A percentile compares a stretch with the other conserved stretches of the same genome.
phyloP scores from a whole-genome alignment of 2,329 filamentous ascomycete species.

The Trichophyton equinum region DNA sequence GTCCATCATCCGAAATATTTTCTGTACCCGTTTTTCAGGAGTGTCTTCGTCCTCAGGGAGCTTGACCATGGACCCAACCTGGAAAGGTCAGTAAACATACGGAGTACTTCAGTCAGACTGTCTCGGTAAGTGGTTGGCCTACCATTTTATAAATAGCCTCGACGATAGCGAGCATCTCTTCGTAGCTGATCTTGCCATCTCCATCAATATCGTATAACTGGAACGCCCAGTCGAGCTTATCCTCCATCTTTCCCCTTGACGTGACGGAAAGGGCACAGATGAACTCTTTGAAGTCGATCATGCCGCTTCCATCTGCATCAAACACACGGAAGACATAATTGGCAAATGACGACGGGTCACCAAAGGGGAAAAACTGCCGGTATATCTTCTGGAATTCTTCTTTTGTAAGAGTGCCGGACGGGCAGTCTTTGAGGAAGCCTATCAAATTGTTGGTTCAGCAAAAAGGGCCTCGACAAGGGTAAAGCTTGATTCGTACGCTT shows the following conservation, averaged over 20 bases:
- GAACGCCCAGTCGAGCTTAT: conserved; percentile 98
- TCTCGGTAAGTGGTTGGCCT: conserved; percentile 15
- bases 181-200: conserved; percentile 96
- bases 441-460: conserved; percentile 2
- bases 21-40: conserved; percentile 91
- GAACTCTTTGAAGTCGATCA: conserved; percentile 99
- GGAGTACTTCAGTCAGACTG: background rate
- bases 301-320: conserved; percentile 91
- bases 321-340: conserved; percentile 99
- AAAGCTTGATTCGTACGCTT: background rate
- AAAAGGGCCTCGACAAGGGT: background rate
- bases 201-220: conserved; percentile 98
- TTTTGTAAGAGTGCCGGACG: conserved; percentile 90
- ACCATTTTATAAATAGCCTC: conserved; percentile 99
- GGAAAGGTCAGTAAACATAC: conserved; percentile 1
- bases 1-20: conserved; percentile 99
- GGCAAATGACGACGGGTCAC: conserved; percentile 91
- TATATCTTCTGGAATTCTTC: conserved; percentile 99
- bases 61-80: conserved; percentile 99
- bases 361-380: conserved; percentile 97
- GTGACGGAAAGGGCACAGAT: conserved; percentile 97
- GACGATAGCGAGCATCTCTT: conserved; percentile 97
- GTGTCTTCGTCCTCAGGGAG: conserved; percentile 97
- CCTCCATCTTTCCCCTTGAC: conserved; percentile 95
- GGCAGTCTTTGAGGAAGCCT: conserved; percentile 98